A percentile compares a stretch with the other conserved stretches of the same genome.
These are phyloP conservation scores for Royoungia palumana DNA, from an alignment of 768 basidiomycete species.

Conservation along the genomic window DNA sequence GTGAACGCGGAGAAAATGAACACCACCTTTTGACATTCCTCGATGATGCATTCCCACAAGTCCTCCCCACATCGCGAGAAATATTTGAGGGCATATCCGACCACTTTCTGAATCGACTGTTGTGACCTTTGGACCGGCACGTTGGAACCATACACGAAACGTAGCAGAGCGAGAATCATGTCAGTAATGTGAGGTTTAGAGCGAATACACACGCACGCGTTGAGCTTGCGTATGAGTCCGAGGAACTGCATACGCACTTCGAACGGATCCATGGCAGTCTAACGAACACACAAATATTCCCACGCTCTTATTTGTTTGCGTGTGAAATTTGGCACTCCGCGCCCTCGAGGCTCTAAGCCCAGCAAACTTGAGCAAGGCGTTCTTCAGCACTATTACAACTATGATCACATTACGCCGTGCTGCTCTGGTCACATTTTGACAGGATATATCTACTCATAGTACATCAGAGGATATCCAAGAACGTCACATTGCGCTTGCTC, in stretches of 20 bases:
- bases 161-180: too few relatives aligned
- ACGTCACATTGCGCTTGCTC: conserved; percentile 6
- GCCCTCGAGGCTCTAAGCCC: too few relatives aligned
- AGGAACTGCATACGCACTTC: conserved; percentile 77
- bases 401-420: too few relatives aligned
- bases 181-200: too few relatives aligned
- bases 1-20: background rate
- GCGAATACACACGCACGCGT: conserved; percentile 44
- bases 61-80: conserved; percentile 86
- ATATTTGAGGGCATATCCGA: conserved; percentile 80
- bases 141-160: too few relatives aligned
- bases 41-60: conserved; percentile 89
- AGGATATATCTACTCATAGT: background rate
- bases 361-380: too few relatives aligned
- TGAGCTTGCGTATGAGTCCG: conserved; percentile 54
- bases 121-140: conserved; percentile 54
- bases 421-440: too few relatives aligned
- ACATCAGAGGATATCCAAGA: conserved; percentile 7
- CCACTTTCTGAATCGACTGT: conserved; percentile 85
- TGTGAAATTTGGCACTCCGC: too few relatives aligned
- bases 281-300: too few relatives aligned
- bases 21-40: conserved; percentile 82
- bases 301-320: too few relatives aligned
- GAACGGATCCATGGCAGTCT: conserved; percentile 46
- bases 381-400: too few relatives aligned